Conservation (phyloP, 192 early-diverging fungal species). For the Entophlyctis helioformis region DNA sequence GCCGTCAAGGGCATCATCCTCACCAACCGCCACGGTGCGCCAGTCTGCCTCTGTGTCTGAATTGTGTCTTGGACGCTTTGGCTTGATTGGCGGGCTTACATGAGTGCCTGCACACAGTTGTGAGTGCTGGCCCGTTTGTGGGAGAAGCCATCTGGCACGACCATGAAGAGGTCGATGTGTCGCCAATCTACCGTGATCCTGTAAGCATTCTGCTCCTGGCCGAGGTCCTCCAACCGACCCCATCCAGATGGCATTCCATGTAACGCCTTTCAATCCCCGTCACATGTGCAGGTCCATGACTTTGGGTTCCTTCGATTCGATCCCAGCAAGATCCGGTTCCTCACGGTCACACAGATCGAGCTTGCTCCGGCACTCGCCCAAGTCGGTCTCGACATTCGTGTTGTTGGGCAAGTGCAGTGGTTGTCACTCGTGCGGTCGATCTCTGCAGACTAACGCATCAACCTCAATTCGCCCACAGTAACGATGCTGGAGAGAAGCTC, state of each 20-base stretch:
- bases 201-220: too few species aligned
- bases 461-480: constrained; percentile 21
- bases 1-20: constrained; percentile 52
- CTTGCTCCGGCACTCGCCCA: constrained; percentile 58
- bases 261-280: too few species aligned
- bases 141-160: constrained; percentile 70
- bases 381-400: constrained; percentile 70
- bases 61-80: too few species aligned
- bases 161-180: constrained; percentile 67
- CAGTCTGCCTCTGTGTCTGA: neutral
- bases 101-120: too few species aligned
- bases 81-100: too few species aligned
- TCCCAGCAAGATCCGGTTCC: constrained; percentile 58
- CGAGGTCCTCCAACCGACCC: too few species aligned
- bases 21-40: constrained; percentile 43
- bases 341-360: constrained; percentile 52
- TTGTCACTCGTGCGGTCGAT: neutral
- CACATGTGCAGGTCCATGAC: constrained; percentile 48
- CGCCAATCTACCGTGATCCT: constrained; percentile 52
- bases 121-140: constrained; percentile 70
- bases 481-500: constrained; percentile 76
- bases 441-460: neutral
- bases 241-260: too few species aligned
- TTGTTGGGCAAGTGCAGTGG: constrained; percentile 28
- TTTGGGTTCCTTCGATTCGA: constrained; percentile 70